Percentiles rank a stretch among this genome's conserved stretches.
Evolutionary conservation across 306 rosid species (phyloP).

Genomic region (Cajanus cajan): DNA sequence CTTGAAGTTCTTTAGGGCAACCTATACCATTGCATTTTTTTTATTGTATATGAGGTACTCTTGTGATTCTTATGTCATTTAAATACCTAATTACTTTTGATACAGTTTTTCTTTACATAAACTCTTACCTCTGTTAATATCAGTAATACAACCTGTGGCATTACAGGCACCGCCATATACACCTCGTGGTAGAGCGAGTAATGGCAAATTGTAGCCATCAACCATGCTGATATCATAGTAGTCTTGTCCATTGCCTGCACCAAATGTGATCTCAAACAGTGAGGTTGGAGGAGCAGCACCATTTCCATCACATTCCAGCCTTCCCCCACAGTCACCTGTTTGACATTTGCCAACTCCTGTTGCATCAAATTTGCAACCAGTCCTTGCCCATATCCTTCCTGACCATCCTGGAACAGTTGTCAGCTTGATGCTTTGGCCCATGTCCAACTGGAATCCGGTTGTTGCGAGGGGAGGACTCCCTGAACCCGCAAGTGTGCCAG

Average conservation of each 20-base stretch:
- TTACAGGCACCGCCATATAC: slow-evolving; percentile 52
- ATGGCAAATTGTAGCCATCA: slow-evolving; percentile 78
- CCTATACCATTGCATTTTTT: slow-evolving; percentile 45
- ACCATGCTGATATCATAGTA: slow-evolving; percentile 77
- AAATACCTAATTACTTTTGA: neutral
- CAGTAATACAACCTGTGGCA: slow-evolving; percentile 67
- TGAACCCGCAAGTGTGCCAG: slow-evolving; percentile 64
- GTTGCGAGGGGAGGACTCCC: slow-evolving; percentile 55
- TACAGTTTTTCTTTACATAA: neutral
- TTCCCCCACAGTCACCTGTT: slow-evolving; percentile 86
- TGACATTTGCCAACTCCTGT: slow-evolving; percentile 63
- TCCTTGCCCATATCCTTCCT: slow-evolving; percentile 81
- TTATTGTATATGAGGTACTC: neutral
- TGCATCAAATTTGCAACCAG: slow-evolving; percentile 74
- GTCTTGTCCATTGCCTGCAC: slow-evolving; percentile 50
- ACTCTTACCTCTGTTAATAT: slow-evolving; percentile 58
- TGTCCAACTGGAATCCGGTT: slow-evolving; percentile 59
- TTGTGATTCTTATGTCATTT: neutral
- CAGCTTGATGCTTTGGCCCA: slow-evolving; percentile 43
- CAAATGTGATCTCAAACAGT: slow-evolving; percentile 77
- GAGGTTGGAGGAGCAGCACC: slow-evolving; percentile 78
- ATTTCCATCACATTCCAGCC: slow-evolving; percentile 67
- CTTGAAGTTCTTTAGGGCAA: slow-evolving; percentile 85
- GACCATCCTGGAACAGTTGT: slow-evolving; percentile 70
- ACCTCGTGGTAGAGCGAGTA: slow-evolving; percentile 54